phyloP scores from a whole-genome alignment of 495 filamentous ascomycete genomes.

The Penicillium lagena region DNA sequence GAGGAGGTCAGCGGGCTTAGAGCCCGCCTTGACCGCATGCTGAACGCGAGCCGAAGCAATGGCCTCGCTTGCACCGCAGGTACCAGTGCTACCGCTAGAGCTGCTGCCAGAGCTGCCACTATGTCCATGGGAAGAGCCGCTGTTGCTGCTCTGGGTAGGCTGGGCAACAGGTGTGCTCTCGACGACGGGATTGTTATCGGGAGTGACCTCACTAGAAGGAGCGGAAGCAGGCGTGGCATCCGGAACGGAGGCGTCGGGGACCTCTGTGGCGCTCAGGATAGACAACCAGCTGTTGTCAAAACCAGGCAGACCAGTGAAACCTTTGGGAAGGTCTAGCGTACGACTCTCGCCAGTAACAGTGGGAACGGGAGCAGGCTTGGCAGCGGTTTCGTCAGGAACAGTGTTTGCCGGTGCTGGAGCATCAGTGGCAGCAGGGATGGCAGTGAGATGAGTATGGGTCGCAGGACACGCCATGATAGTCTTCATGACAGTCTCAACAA shows the following conservation, averaged over 20 bases:
- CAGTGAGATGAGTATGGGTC: neutral
- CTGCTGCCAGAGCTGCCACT: conserved; percentile 1
- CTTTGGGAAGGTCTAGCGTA: neutral
- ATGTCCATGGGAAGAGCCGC: neutral
- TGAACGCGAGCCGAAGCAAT: conserved; percentile 34
- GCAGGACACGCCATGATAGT: conserved; percentile 14
- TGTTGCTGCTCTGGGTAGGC: neutral
- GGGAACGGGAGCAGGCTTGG: neutral
- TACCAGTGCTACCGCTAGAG: conserved; percentile 12
- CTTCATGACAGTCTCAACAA: conserved; percentile 20
- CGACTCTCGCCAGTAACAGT: neutral
- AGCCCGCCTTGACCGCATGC: conserved; percentile 21
- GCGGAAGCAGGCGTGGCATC: neutral
- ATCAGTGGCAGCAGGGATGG: conserved; percentile 5
- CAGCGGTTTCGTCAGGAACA: neutral
- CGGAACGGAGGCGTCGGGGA: conserved; percentile 1
- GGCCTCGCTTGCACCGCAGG: conserved; percentile 23
- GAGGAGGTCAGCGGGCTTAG: conserved; percentile 35
- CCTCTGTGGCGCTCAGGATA: neutral
- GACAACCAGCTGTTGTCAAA: conserved; percentile 11
- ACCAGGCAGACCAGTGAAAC: conserved; percentile 5
- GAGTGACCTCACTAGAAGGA: neutral
- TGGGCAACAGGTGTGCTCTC: neutral
- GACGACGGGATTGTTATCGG: conserved; percentile 1
- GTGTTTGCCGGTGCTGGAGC: conserved; percentile 5